Evolutionary conservation across 257 asterid genomes (phyloP).

Genomic region (Lithospermum erythrorhizon): DNA sequence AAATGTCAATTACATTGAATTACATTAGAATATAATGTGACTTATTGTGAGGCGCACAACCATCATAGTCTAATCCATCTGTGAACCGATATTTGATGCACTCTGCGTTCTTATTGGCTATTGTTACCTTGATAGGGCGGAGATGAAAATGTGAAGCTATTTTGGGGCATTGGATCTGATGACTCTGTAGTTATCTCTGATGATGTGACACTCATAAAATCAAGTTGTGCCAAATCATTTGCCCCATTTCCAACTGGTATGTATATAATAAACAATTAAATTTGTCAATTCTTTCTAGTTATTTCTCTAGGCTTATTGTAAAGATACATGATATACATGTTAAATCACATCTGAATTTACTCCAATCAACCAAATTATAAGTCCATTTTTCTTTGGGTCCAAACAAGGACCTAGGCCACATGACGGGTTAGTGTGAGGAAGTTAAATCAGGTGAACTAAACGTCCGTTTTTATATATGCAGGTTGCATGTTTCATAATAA

Average conservation of each 20-base stretch:
- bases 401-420: too few relatives aligned
- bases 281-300: background rate
- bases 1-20: too few relatives aligned
- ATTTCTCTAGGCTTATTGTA: too few relatives aligned
- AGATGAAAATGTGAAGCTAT: constrained; percentile 48
- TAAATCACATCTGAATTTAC: too few relatives aligned
- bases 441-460: too few relatives aligned
- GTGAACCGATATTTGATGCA: too few relatives aligned
- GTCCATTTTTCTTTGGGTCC: background rate
- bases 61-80: too few relatives aligned
- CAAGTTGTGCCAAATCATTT: constrained; percentile 78
- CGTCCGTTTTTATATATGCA: constrained; percentile 17
- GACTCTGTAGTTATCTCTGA: constrained; percentile 89
- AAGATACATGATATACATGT: too few relatives aligned
- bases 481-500: constrained; percentile 92
- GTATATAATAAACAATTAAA: background rate
- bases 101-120: background rate
- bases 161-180: constrained; percentile 77
- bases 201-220: constrained; percentile 42
- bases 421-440: too few relatives aligned
- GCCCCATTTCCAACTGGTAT: constrained; percentile 96
- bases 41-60: too few relatives aligned
- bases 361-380: background rate
- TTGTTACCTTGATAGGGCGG: constrained; percentile 44
- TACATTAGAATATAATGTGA: too few relatives aligned